Conservation (phyloP, 2,329 filamentous ascomycete species). For the Aphanoascus verrucosus region DNA sequence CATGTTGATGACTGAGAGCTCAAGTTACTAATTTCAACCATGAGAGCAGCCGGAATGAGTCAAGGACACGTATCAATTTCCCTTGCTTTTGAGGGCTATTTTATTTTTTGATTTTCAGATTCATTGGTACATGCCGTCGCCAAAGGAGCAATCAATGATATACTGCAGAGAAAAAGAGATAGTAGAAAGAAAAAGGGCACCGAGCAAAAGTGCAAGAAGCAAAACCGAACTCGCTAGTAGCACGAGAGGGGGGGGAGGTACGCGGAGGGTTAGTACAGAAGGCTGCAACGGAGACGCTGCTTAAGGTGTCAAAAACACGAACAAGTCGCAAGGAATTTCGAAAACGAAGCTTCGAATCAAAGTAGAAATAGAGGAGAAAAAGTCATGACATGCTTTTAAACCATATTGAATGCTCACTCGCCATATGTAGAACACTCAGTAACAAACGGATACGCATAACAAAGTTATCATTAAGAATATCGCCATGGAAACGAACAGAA, state of each 20-base stretch:
- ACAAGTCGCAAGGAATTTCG: conserved; percentile 14
- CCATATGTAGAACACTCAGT: conserved; percentile 6
- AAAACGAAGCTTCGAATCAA: conserved; percentile 1
- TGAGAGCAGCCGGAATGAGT: neutral
- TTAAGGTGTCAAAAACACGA: conserved; percentile 12
- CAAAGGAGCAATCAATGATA: conserved; percentile 24
- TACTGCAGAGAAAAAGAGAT: conserved; percentile 15
- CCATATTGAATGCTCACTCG: neutral
- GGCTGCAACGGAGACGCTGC: neutral
- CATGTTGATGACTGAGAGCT: too few relatives aligned
- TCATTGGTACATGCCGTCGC: neutral
- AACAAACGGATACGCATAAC: conserved; percentile 5
- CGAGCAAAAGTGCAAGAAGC: neutral
- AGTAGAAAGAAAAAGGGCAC: conserved; percentile 11
- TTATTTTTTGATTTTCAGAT: neutral
- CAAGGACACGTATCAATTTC: neutral
- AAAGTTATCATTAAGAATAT: conserved; percentile 6
- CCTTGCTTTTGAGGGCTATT: neutral
- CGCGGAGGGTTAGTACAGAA: neutral
- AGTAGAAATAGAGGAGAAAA: neutral
- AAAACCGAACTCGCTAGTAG: neutral
- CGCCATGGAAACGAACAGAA: neutral
- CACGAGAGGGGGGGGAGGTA: neutral
- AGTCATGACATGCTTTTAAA: neutral
- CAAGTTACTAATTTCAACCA: too few relatives aligned